A percentile compares a stretch with the other conserved stretches of the same genome.
phyloP scores from a whole-genome alignment of 2,329 filamentous ascomycete genomes.

The Colletotrichum phormii region DNA sequence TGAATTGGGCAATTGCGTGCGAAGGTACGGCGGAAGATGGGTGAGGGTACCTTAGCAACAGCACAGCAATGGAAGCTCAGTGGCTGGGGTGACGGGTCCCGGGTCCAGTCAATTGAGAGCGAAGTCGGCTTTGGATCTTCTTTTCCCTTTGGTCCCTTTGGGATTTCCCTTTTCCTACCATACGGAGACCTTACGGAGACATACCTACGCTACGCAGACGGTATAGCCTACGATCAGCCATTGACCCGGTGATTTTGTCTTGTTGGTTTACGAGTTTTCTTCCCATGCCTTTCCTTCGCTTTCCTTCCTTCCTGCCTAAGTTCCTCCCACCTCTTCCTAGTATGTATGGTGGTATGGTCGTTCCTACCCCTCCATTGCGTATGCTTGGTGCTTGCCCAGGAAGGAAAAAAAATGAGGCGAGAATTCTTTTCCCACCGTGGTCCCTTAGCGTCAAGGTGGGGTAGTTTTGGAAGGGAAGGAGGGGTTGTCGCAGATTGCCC shows the following conservation, averaged over 20 bases:
- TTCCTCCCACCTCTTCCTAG: not conserved
- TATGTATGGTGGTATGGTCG: too few relatives aligned
- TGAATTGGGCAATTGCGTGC: conserved; percentile 35
- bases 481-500: conserved; percentile 35
- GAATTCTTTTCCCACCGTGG: conserved; percentile 2
- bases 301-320: not conserved
- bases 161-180: not conserved
- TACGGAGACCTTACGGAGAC: conserved; percentile 3
- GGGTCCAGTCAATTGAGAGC: conserved; percentile 24
- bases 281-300: not conserved
- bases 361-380: not conserved
- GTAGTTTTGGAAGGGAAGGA: conserved; percentile 28
- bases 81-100: conserved; percentile 30
- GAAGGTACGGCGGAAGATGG: conserved; percentile 9
- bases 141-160: not conserved
- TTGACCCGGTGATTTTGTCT: conserved; percentile 2
- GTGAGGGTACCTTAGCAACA: not conserved
- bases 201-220: not conserved
- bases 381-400: not conserved
- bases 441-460: conserved; percentile 25
- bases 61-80: conserved; percentile 14
- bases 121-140: conserved; percentile 27
- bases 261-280: not conserved
- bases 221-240: not conserved
- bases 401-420: conserved; percentile 18